phyloP scores from a whole-genome alignment of 495 filamentous ascomycete species.

The Daldinia decipiens region DNA sequence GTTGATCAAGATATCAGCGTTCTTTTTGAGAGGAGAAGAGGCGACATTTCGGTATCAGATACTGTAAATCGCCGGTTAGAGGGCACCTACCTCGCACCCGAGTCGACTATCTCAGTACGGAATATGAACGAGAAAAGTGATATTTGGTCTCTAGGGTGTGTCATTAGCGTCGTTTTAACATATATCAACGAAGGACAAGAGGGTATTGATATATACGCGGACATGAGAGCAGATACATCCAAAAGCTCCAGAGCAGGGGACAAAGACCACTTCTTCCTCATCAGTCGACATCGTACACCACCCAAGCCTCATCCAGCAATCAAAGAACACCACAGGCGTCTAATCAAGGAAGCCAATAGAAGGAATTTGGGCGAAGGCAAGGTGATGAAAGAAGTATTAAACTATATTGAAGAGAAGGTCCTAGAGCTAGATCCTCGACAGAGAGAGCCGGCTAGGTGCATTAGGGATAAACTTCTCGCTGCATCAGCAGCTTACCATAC shows the following conservation, averaged over 20 bases:
- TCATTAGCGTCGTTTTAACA: slow-evolving; percentile 50
- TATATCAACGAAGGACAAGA: slow-evolving; percentile 48
- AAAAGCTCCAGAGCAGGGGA: slow-evolving; percentile 33
- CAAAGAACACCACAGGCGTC: slow-evolving; percentile 38
- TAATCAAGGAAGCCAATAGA: slow-evolving; percentile 41
- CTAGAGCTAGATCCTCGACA: slow-evolving; percentile 31
- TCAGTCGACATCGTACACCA: slow-evolving; percentile 22
- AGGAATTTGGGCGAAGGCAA: slow-evolving; percentile 37
- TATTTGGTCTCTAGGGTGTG: slow-evolving; percentile 53
- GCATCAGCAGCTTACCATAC: slow-evolving; percentile 9
- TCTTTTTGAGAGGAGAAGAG: slow-evolving; percentile 34
- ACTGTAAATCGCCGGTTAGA: slow-evolving; percentile 41
- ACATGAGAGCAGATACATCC: slow-evolving; percentile 22
- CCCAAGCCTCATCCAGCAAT: slow-evolving; percentile 44
- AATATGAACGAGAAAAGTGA: slow-evolving; percentile 51
- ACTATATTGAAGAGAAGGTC: slow-evolving; percentile 38
- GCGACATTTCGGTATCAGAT: slow-evolving; percentile 22
- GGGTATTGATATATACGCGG: slow-evolving; percentile 46
- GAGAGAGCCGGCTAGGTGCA: slow-evolving; percentile 27
- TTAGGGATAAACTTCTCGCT: slow-evolving; percentile 24
- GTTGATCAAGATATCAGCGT: slow-evolving; percentile 37
- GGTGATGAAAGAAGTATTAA: slow-evolving; percentile 31
- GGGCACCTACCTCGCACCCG: slow-evolving; percentile 51
- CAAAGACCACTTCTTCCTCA: slow-evolving; percentile 49
- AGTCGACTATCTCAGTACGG: slow-evolving; percentile 36